Evolutionary conservation across 2,329 filamentous ascomycete species (phyloP).

Genomic region (Trichoderma semiorbis): DNA sequence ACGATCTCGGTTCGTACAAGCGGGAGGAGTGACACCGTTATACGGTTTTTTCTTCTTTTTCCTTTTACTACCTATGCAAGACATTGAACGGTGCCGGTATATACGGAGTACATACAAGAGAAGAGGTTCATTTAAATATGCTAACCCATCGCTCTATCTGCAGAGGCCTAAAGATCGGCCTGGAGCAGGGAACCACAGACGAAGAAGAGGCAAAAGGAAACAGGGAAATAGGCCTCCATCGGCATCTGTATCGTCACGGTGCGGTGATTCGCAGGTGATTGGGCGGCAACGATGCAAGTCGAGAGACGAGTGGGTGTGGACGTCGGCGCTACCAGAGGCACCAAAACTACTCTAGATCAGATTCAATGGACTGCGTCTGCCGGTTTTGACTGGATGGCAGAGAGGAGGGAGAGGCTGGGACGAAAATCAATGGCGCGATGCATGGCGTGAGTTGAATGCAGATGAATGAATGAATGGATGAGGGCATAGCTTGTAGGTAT

Average conservation of each 20-base stretch:
- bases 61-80: background rate
- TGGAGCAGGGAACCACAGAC: background rate
- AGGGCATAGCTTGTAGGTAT: too few species aligned
- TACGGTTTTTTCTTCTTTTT: background rate
- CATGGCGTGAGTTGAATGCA: background rate
- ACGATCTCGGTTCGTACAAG: conserved; percentile 5
- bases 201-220: background rate
- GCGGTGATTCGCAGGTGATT: background rate
- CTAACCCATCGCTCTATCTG: background rate
- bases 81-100: background rate
- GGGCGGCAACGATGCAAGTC: background rate
- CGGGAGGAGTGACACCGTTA: background rate
- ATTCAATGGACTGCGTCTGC: background rate
- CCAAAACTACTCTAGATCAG: background rate
- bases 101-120: background rate
- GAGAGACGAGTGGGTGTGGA: background rate
- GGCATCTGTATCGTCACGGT: background rate
- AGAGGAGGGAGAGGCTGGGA: background rate
- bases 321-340: background rate
- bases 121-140: background rate
- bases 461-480: background rate
- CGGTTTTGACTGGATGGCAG: background rate
- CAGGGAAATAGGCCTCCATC: background rate
- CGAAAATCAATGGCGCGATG: background rate
- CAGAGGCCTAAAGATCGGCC: background rate